Percentiles rank a stretch among this genome's conserved stretches.
Conservation (phyloP, 139 green algal species). For the Raphidocelis subcapitata region DNA sequence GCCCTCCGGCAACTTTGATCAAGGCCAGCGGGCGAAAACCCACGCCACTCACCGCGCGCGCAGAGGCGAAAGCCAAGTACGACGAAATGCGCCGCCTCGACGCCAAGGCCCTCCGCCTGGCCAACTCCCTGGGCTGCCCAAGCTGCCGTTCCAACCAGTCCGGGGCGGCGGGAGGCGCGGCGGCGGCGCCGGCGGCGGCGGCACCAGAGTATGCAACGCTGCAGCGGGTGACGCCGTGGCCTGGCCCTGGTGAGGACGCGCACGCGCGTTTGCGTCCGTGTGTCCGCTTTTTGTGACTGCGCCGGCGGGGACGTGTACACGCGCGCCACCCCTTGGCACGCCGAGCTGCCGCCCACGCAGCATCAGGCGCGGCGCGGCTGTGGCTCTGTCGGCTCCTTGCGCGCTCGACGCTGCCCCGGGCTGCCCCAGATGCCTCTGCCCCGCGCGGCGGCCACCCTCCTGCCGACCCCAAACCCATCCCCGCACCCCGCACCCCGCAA, state of each 20-base stretch:
- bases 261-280: neutral
- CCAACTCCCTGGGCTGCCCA: slow-evolving; percentile 16
- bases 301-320: no score
- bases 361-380: no score
- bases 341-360: no score
- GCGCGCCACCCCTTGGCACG: no score
- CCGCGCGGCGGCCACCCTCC: no score
- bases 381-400: no score
- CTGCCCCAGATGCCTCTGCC: no score
- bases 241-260: neutral
- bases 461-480: neutral
- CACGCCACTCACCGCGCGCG: neutral
- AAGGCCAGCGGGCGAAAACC: no score
- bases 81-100: slow-evolving; percentile 47
- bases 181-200: neutral
- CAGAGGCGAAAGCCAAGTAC: slow-evolving; percentile 40
- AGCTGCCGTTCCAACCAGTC: neutral
- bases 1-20: no score
- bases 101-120: slow-evolving; percentile 33
- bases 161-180: neutral
- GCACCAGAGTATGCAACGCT: neutral
- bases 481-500: neutral
- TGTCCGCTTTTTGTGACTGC: no score
- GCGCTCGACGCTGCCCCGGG: no score
- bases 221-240: slow-evolving; percentile 8